Base-by-base conservation (phyloP, 2,329 filamentous ascomycete species). In the Aspergillus jensenii region DNA sequence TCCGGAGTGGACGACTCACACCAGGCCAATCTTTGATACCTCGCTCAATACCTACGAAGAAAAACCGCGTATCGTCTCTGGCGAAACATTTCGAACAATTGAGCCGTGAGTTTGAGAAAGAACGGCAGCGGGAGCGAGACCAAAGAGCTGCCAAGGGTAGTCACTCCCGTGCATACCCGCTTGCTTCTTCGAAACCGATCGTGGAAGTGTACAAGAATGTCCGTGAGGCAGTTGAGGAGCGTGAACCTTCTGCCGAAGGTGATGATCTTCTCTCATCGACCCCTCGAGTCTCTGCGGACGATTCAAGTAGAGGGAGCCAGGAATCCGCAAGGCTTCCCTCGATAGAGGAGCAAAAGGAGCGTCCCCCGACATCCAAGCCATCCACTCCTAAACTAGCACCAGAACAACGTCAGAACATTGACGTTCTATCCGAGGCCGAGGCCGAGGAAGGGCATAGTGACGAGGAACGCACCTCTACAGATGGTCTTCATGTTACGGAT, bases 41-140 rank as follows among this genome's bases (percentile, higher is more conserved):
- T 27, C 87, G 95, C 33, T 95, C 95, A 25, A 86, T 96, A 27
- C 87, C 89, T 51, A 69, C 73, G 50, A 90, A 87, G 70, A 87
- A 84, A 65, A 88, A 87, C 63, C 90, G 90, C 67, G 95, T 99
- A 2, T 96, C 92, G 8, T 92, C 88, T n/a, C 81, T 99, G 50
- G 91, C 95, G 17, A 91, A 91, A 66, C 95, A 98, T 72, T 98
- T 99, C 70, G 96, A 99, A 74, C 93, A 98, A 73, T 82, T 99
- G 56, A 97, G 92, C 66, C 88, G 93, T 23, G 96, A 99, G 70
- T 99, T 99, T 65, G 92, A 97, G 70, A 96, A 93, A 67, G 93
- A 99, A 75, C 86, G 95, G 45, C 85, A 96, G 65, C 88, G 90
- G 49, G 93, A 98, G 72, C 86, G 90, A 63, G 89, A 88, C 67